Evolutionary conservation across 306 rosid genomes (phyloP).

Genomic region (Quercus mongolica): DNA sequence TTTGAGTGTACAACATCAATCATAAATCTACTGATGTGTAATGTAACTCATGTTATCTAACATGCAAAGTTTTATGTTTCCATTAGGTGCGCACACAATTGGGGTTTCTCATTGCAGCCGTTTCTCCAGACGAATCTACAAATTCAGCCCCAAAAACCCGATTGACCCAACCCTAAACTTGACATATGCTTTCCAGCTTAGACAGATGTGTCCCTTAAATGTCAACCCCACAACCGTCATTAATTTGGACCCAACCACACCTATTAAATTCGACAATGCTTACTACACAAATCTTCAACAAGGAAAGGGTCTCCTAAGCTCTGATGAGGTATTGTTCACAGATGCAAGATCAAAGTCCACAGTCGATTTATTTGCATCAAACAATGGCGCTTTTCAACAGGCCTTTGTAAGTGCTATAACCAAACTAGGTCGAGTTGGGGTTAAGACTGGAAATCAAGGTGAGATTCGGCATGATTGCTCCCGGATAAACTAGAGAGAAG

Average conservation of each 20-base stretch:
- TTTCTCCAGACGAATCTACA: conserved; percentile 33
- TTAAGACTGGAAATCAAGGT: conserved; percentile 28
- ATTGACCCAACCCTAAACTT: conserved; percentile 29
- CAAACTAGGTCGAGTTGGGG: conserved; percentile 34
- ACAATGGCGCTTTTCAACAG: conserved; percentile 14
- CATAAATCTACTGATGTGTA: too few species aligned
- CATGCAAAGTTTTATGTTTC: not conserved
- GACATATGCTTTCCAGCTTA: conserved; percentile 27
- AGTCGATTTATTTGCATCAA: conserved; percentile 30
- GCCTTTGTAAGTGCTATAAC: conserved; percentile 37
- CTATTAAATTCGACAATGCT: conserved; percentile 28
- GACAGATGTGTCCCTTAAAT: conserved; percentile 30
- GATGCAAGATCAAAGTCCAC: conserved; percentile 24
- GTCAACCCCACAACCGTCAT: conserved; percentile 39
- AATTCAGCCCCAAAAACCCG: conserved; percentile 13
- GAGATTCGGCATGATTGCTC: conserved; percentile 35
- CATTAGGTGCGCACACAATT: conserved; percentile 33
- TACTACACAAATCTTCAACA: conserved; percentile 37
- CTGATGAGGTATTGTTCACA: conserved; percentile 29
- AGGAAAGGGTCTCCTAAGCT: conserved; percentile 35
- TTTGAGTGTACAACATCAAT: not conserved
- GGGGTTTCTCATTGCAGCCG: conserved; percentile 36
- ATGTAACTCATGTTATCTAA: not conserved
- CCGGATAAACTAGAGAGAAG: conserved; percentile 12
- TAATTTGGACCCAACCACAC: conserved; percentile 38